These are phyloP conservation scores for Microbotryum scabiosae DNA, from an alignment of 1,284 basidiomycete species.

Conservation along the genomic window DNA sequence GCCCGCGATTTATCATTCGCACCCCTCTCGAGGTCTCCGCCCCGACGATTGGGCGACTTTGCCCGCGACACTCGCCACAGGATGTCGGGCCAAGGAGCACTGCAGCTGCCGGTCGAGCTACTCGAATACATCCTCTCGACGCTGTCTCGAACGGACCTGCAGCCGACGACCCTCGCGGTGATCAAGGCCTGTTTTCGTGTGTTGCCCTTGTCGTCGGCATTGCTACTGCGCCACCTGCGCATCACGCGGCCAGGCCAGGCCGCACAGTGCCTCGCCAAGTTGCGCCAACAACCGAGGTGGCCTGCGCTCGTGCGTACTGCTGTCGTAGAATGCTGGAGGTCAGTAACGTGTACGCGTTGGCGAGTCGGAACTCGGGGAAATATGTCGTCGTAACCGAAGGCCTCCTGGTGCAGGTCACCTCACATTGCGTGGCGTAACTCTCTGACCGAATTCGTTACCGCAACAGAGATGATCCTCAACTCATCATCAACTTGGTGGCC, in stretches of 20 bases:
- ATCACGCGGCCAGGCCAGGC: conserved; percentile 27
- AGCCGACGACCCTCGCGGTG: conserved; percentile 25
- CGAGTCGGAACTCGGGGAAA: too few relatives aligned
- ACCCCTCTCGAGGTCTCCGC: too few relatives aligned
- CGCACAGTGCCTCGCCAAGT: conserved; percentile 7
- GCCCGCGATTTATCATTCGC: too few relatives aligned
- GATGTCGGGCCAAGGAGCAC: too few relatives aligned
- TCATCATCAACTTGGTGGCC: conserved; percentile 30
- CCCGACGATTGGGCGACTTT: too few relatives aligned
- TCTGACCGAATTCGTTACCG: not conserved
- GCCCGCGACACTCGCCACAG: too few relatives aligned
- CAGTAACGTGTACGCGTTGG: not conserved
- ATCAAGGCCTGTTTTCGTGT: conserved; percentile 13
- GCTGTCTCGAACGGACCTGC: conserved; percentile 17
- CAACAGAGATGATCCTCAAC: conserved; percentile 31
- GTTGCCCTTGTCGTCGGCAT: conserved; percentile 6
- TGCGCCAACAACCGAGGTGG: conserved; percentile 5
- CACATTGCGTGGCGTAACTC: too few relatives aligned
- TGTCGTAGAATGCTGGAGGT: conserved; percentile 20
- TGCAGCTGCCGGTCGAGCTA: conserved; percentile 29
- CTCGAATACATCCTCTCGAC: conserved; percentile 23
- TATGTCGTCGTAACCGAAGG: not conserved
- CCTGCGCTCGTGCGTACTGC: conserved; percentile 4
- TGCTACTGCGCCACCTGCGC: conserved; percentile 22
- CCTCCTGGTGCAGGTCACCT: not conserved